Conservation (phyloP, 2,329 filamentous ascomycete species). For the Diaporthe humulicola region DNA sequence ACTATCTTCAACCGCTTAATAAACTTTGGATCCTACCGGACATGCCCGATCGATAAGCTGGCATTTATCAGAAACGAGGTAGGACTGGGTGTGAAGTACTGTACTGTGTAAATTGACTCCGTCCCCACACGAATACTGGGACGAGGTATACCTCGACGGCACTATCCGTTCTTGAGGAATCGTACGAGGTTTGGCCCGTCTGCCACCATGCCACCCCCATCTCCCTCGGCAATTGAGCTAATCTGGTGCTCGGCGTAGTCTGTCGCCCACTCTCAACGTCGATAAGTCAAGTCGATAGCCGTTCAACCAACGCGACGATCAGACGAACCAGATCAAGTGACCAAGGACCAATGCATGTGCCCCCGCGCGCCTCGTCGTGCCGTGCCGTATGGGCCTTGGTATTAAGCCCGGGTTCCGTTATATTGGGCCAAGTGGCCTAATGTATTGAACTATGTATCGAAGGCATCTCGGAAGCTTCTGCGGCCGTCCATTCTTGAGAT, state of each 20-base stretch:
- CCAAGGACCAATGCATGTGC: conserved; percentile 13
- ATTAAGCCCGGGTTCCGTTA: background rate
- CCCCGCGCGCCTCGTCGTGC: background rate
- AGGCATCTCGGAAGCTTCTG: background rate
- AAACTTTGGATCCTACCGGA: background rate
- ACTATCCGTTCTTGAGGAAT: background rate
- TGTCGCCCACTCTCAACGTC: background rate
- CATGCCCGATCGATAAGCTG: background rate
- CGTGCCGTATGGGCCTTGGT: conserved; percentile 1
- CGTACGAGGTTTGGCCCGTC: conserved; percentile 10
- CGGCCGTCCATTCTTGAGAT: background rate
- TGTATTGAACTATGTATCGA: background rate
- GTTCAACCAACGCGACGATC: background rate
- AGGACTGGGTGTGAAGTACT: background rate
- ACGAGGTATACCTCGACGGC: background rate
- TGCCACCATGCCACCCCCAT: background rate
- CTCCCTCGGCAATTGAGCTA: conserved; percentile 18
- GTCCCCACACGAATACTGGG: conserved; percentile 11
- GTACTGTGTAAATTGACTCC: background rate
- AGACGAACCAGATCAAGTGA: conserved; percentile 14
- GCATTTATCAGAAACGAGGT: background rate
- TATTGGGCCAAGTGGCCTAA: conserved; percentile 1
- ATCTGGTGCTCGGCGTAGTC: background rate
- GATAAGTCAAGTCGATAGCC: background rate
- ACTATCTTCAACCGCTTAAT: background rate